Conservation (phyloP, 2,329 filamentous ascomycete genomes). For the Venturia oleaginea region DNA sequence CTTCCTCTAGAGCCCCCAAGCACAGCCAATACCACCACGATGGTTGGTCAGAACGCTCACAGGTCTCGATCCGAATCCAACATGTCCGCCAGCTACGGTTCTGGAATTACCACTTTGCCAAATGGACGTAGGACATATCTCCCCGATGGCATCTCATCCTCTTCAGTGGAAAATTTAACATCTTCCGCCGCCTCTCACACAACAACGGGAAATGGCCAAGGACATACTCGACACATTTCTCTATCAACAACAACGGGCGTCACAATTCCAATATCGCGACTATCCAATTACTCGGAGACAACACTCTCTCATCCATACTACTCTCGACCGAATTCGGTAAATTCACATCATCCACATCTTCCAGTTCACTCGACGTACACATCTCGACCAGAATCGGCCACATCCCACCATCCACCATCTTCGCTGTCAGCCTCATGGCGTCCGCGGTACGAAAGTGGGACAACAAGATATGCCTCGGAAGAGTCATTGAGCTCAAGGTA, state of each 20-base stretch:
- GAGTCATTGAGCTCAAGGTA: not conserved
- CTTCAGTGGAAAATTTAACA: not conserved
- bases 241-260: not conserved
- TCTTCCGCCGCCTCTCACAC: not conserved
- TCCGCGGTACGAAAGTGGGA: not conserved
- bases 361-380: not conserved
- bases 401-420: not conserved
- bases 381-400: not conserved
- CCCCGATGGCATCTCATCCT: not conserved
- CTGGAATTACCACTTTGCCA: not conserved
- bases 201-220: not conserved
- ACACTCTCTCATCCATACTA: not conserved
- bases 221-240: not conserved
- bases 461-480: not conserved
- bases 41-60: not conserved
- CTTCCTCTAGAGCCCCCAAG: too few relatives aligned
- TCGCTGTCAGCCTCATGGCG: not conserved
- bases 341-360: not conserved
- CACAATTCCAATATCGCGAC: conserved; percentile 1
- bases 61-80: not conserved
- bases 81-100: not conserved
- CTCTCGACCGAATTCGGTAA: not conserved
- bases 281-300: not conserved
- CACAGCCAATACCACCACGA: not conserved
- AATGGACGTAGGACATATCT: not conserved